Evolutionary conservation across 1,139 yeast species (phyloP), one percentile per base, ranked within the genome.

Genomic region (Hansenula lynferdii): DNA sequence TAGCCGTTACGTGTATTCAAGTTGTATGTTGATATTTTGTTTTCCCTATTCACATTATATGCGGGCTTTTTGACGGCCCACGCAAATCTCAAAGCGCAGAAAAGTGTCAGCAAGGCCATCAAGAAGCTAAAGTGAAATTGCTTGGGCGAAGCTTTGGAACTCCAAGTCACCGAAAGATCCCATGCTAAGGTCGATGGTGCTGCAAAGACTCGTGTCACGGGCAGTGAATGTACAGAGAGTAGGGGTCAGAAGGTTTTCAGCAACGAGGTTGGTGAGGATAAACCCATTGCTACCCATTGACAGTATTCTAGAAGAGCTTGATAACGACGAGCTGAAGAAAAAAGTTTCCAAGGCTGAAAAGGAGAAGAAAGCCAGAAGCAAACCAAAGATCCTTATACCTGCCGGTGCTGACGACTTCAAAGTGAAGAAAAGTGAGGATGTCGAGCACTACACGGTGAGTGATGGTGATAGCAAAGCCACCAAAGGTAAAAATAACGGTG

Each of bases 241-340:
- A 8, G 9, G 7, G n/a, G 1, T 20, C 6, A 24, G 39, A 16
- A 10, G n/a, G 5, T 39, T 39, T 16, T 24, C 31, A 15, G 17
- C 23, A 4, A 28, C 36, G 4, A 16, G 22, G 4, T 11, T 11
- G 3, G 8, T 14, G 11, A 36, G 37, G 9, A 39, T 63, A 26
- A 62, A 63, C 41, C 66, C 67, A 6, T 39, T 62, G 6, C 26
- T 60, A 2, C 65, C 64, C 2, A 42, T 62, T 15, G 67, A 61
- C 36, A 46, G 48, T 26, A n/a, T 56, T 6, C 42, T 50, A 15
- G 56, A 49, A 18, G 45, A 48, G 9, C 37, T 50, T 15, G 47
- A 46, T 16, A 39, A 42, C n/a, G 54, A 51, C 18, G 49, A 44
- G 8, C 26, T 41, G 21, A 41, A 44, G 26, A 45, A 44, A 32